phyloP scores from a whole-genome alignment of 2,329 filamentous ascomycete species.

The Trichoderma afroharzianum region DNA sequence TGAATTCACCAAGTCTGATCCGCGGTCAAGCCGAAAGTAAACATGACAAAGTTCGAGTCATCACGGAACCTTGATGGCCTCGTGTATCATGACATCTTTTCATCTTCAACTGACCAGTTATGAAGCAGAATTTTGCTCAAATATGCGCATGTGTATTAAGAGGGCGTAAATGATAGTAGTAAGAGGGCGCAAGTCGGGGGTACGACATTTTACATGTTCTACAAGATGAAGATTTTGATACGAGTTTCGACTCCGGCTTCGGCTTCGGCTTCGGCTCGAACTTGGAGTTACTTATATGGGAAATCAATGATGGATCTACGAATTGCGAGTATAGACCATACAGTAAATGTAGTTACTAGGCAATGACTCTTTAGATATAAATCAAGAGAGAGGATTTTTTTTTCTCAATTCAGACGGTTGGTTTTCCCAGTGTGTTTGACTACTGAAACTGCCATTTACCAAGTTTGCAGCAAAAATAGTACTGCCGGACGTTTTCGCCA shows the following conservation, averaged over 20 bases:
- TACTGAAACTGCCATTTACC: neutral
- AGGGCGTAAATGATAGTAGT: neutral
- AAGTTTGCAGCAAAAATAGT: neutral
- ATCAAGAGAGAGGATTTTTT: neutral
- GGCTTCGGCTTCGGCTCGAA: neutral
- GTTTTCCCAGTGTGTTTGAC: neutral
- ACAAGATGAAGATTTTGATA: neutral
- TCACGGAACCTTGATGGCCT: neutral
- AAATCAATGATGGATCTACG: neutral
- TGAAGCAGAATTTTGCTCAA: neutral
- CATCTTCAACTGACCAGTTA: neutral
- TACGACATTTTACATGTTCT: neutral
- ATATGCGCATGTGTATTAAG: neutral
- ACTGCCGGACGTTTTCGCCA: neutral
- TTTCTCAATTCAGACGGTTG: neutral
- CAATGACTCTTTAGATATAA: neutral
- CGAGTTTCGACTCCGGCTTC: neutral
- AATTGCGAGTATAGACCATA: neutral
- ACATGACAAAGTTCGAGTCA: neutral
- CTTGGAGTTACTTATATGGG: neutral
- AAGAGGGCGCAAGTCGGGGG: neutral
- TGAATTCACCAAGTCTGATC: neutral
- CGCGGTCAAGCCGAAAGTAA: neutral
- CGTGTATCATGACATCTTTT: neutral
- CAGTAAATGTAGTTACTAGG: neutral